phyloP scores from a whole-genome alignment of 176 grass and related monocot species.

The Typha latifolia region DNA sequence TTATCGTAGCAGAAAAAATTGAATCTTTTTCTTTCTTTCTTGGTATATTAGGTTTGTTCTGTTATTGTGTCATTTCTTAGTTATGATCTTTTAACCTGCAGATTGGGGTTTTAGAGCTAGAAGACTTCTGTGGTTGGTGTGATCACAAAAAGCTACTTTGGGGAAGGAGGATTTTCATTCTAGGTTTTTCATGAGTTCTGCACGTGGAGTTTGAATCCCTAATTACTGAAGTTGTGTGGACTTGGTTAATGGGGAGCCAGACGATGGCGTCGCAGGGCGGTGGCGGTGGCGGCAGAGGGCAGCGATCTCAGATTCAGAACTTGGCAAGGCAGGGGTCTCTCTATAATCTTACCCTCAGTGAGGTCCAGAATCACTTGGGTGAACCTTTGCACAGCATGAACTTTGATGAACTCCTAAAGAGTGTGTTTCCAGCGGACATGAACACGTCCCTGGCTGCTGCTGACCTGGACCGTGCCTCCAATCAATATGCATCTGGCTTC shows the following conservation, averaged over 20 bases:
- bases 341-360: constrained; percentile 73
- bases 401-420: constrained; percentile 84
- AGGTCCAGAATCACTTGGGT: constrained; percentile 75
- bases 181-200: constrained; percentile 1
- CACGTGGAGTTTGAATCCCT: neutral
- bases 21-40: neutral
- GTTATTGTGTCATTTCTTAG: neutral
- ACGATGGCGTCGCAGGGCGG: constrained; percentile 50
- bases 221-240: neutral
- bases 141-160: neutral
- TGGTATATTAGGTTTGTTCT: neutral
- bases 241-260: neutral
- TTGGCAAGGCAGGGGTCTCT: constrained; percentile 72
- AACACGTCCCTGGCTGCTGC: constrained; percentile 4
- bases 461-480: neutral
- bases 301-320: constrained; percentile 36
- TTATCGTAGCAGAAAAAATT: neutral
- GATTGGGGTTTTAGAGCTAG: neutral
- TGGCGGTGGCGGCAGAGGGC: neutral
- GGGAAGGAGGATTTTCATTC: neutral
- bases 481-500: constrained; percentile 12
- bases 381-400: constrained; percentile 90
- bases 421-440: constrained; percentile 36
- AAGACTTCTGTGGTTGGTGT: neutral
- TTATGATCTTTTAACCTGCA: neutral